Conservation (phyloP, 139 green algal genomes). For the Parachlorella kessleri region DNA sequence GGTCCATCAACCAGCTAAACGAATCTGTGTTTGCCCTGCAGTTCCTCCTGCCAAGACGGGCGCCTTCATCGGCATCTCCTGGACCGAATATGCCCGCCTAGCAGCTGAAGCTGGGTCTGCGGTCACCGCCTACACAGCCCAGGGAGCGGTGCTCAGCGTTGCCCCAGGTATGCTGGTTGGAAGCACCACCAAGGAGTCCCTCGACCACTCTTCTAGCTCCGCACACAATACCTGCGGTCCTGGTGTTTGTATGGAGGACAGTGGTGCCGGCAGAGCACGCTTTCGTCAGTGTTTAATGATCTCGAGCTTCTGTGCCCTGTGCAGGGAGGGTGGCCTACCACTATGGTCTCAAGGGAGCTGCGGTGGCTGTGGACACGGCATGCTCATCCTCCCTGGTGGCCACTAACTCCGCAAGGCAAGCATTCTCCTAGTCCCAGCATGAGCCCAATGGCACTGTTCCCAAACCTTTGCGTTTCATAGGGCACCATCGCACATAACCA, state of each 20-base stretch:
- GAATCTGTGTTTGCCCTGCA: neutral
- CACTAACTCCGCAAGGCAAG: conserved; percentile 29
- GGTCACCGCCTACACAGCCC: conserved; percentile 44
- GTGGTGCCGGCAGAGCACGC: too few relatives aligned
- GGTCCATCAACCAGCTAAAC: neutral
- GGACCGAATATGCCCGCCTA: conserved; percentile 73
- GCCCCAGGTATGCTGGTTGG: conserved; percentile 70
- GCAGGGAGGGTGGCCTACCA: conserved; percentile 79
- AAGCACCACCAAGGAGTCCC: too few relatives aligned
- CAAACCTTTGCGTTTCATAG: too few relatives aligned
- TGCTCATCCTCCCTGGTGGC: conserved; percentile 85
- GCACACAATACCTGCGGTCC: too few relatives aligned
- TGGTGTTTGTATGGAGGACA: too few relatives aligned
- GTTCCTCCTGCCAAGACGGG: neutral
- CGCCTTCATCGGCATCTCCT: conserved; percentile 60
- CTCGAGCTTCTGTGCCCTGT: too few relatives aligned
- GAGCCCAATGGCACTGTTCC: too few relatives aligned
- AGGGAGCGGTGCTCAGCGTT: conserved; percentile 64
- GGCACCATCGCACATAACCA: too few relatives aligned
- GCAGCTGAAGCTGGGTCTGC: conserved; percentile 46
- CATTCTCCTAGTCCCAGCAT: too few relatives aligned
- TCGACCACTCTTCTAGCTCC: too few relatives aligned
- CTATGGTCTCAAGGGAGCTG: conserved; percentile 76
- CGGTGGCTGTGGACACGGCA: conserved; percentile 68
- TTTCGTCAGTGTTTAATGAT: too few relatives aligned